Evolutionary conservation across 306 rosid species (phyloP), one percentile per base, ranked within the genome.

Genomic region (Medicago arabica): DNA sequence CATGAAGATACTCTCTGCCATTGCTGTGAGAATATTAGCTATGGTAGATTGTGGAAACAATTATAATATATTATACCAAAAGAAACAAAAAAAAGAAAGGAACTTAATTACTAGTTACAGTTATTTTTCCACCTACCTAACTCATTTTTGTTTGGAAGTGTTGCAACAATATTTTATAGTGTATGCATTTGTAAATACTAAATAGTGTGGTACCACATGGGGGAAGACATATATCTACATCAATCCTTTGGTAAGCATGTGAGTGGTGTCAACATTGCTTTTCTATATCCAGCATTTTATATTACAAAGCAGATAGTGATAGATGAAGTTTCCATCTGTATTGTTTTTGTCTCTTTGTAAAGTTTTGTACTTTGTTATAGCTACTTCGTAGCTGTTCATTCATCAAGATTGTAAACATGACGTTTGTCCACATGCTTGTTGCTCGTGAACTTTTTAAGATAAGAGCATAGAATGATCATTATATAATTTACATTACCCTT

Each of bases 181-280:
- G 62, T 28, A 57, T 54, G 39, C 69, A 80, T 78, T 31, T 69
- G 80, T 51, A 31, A 8, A 66, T 57, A 21, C 70, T 64, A n/a
- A n/a, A n/a, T n/a, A n/a, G 80, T 64, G 80, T 74, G 80, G 65
- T 60, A 71, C 72, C 87, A 88, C 96, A 88, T 85, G 96, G 86
- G 75, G 72, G 39, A 83, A 79, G 83, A 78, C 83, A 43, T 5
- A 21, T 18, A 61, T 61, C 67, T 7, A 47, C 2, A 58, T 80
- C 79, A 79, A 68, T 75, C 47, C 15, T 21, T 75, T 78, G 73
- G 49, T 43, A 78, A 40, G 82, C 93, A 83, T 87, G 88, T 89
- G 97, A 85, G 85, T 47, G 34, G 88, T 67, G 85, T 68, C 75
- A 76, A 64, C 31, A 55, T 83, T 63, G 65, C 80, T 50, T 75